phyloP scores from a whole-genome alignment of 2,329 filamentous ascomycete species.

The Dactylellina drechsleri region DNA sequence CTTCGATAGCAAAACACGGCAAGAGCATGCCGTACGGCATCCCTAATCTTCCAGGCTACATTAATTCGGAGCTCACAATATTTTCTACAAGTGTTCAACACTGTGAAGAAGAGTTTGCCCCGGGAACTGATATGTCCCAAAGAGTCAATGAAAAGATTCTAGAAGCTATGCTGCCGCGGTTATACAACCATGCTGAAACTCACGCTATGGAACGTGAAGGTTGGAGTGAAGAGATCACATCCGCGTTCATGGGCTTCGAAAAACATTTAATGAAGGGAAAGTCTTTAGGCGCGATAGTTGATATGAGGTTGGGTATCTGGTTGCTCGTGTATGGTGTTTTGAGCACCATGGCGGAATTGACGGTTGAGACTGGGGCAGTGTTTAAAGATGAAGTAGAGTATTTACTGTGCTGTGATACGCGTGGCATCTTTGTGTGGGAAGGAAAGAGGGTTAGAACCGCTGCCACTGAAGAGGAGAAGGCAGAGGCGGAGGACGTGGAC shows the following conservation, averaged over 20 bases:
- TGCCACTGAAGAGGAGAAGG: neutral
- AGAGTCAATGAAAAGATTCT: conserved; percentile 8
- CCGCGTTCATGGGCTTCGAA: conserved; percentile 45
- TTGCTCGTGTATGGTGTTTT: conserved; percentile 32
- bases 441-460: neutral
- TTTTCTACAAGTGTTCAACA: neutral
- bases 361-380: conserved; percentile 20
- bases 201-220: neutral
- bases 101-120: conserved; percentile 2
- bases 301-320: conserved; percentile 39
- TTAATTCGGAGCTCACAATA: neutral
- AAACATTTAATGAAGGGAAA: conserved; percentile 38
- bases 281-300: conserved; percentile 15
- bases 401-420: conserved; percentile 26
- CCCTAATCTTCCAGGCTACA: conserved; percentile 33
- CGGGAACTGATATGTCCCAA: neutral
- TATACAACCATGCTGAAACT: conserved; percentile 34
- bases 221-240: conserved; percentile 9
- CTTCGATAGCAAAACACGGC: neutral
- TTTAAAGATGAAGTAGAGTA: conserved; percentile 51
- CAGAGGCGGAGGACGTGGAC: conserved; percentile 8
- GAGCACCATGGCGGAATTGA: conserved; percentile 38
- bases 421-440: conserved; percentile 18
- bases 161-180: neutral
- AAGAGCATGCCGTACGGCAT: conserved; percentile 26